Base-by-base conservation (phyloP, 495 filamentous ascomycete species). In the Annulohypoxylon moriforme region DNA sequence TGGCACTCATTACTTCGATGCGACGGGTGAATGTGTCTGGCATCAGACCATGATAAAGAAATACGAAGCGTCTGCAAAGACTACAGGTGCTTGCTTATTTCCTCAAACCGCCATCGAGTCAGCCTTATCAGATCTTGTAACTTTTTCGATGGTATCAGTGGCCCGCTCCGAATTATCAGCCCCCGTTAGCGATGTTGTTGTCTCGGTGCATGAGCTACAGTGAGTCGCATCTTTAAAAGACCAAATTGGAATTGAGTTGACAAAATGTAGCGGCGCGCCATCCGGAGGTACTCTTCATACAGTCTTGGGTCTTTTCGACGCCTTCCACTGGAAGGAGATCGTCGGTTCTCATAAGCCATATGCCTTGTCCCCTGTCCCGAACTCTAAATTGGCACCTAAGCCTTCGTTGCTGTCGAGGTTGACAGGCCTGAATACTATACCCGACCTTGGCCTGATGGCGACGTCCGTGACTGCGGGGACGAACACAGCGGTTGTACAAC, bases 1-100 rank as follows among this genome's bases (percentile, higher is more conserved):
- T 67, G 94, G 95, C 22, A 97, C 95, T 11, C 94, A 97, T 78
- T 97, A 97, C 77, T 82, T 98, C 46, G 95, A 98, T 82, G 88
- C 88, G 31, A 97, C 95, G 11, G 94, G 94, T 38, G 96, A 99
- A 77, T 87, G 88, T 7, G 91, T 93, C 7, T 99, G 92, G 88
- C 86, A 94, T 25, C 81, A 86, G 64, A 81, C 87, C 24, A 96
- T 97, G 85, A 88, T 98, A 60, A 84, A 89, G 16, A 92, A 93
- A 70, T 96, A 97, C 75, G 87, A 95, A 64, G 84, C 89, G 11
- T 85, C 81, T 0, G 96, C 96, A 14, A 89, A 94, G 74, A 77
- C 80, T 13, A 94, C 85, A 67, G 91, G 92, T 49, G 92, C 93
- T 25, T 91, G 96, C 78, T 91, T 98, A 64, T 94, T 99, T 58